These are phyloP conservation scores for Mycosphaerella sp. DNA, from an alignment of 2,329 filamentous ascomycete genomes.

Conservation along the genomic window DNA sequence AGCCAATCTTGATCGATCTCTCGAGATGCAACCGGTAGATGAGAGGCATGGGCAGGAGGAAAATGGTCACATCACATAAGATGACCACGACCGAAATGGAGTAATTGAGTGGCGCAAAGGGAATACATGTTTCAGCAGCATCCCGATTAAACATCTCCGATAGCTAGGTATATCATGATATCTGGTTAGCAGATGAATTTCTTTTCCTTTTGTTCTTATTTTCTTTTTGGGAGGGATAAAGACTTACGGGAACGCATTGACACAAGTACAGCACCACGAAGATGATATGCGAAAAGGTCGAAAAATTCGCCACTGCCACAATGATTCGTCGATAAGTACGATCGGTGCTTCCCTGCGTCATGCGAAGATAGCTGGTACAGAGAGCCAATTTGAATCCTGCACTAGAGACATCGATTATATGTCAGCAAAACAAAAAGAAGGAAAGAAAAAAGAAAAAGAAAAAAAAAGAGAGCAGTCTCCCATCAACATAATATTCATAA, in stretches of 20 bases:
- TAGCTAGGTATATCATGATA: constrained; percentile 6
- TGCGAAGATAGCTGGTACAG: constrained; percentile 18
- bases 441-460: too few species aligned
- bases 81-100: constrained; percentile 44
- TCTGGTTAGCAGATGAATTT: too few species aligned
- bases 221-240: background rate
- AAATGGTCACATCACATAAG: constrained; percentile 15
- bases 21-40: constrained; percentile 15
- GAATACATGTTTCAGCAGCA: constrained; percentile 82
- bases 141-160: constrained; percentile 14
- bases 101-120: constrained; percentile 90
- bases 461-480: too few species aligned
- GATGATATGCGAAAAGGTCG: constrained; percentile 8
- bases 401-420: background rate
- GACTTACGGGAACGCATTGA: constrained; percentile 14
- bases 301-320: constrained; percentile 15
- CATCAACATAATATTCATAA: too few species aligned
- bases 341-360: constrained; percentile 15
- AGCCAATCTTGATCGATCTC: constrained; percentile 14
- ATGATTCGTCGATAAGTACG: constrained; percentile 12
- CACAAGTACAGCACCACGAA: constrained; percentile 15
- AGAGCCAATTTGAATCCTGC: constrained; percentile 19
- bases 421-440: too few species aligned
- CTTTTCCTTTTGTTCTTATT: too few species aligned
- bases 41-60: constrained; percentile 18